These are phyloP conservation scores for Fagopyrum esculentum DNA, from an alignment of 148 eudicot genomes.

Conservation along the genomic window DNA sequence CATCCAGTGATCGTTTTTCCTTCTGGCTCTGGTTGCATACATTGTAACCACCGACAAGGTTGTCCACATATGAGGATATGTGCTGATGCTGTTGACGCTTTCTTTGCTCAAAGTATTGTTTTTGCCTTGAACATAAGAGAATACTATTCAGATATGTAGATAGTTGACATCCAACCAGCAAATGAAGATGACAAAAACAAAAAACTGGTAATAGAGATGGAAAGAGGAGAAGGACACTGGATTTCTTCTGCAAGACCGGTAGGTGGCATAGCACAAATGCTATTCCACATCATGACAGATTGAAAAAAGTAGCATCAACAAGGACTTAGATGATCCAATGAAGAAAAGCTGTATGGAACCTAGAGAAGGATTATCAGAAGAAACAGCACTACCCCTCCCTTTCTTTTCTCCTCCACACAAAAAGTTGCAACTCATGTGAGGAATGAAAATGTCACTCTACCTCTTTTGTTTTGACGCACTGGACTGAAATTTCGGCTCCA, in stretches of 20 bases:
- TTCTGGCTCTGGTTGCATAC: conserved; percentile 17
- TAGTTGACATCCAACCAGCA: neutral
- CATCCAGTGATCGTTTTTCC: conserved; percentile 43
- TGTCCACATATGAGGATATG: conserved; percentile 23
- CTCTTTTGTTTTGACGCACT: conserved; percentile 76
- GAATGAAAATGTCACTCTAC: conserved; percentile 25
- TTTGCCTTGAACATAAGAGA: conserved; percentile 32
- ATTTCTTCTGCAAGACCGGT: neutral
- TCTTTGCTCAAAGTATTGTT: conserved; percentile 65
- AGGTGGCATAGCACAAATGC: neutral
- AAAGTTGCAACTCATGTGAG: neutral
- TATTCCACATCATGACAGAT: neutral
- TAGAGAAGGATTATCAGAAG: neutral
- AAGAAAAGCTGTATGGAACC: neutral
- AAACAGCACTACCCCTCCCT: conserved; percentile 3
- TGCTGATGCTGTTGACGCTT: conserved; percentile 39
- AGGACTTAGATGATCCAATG: neutral
- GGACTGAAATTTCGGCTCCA: conserved; percentile 50
- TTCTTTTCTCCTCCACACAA: neutral
- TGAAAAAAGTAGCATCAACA: neutral
- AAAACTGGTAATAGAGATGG: neutral
- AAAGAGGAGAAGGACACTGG: neutral
- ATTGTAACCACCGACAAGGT: conserved; percentile 22
- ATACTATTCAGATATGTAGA: neutral
- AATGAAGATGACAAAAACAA: neutral